Evolutionary conservation across 1,284 basidiomycete genomes (phyloP).

Genomic region (Pseudozyma pruni): DNA sequence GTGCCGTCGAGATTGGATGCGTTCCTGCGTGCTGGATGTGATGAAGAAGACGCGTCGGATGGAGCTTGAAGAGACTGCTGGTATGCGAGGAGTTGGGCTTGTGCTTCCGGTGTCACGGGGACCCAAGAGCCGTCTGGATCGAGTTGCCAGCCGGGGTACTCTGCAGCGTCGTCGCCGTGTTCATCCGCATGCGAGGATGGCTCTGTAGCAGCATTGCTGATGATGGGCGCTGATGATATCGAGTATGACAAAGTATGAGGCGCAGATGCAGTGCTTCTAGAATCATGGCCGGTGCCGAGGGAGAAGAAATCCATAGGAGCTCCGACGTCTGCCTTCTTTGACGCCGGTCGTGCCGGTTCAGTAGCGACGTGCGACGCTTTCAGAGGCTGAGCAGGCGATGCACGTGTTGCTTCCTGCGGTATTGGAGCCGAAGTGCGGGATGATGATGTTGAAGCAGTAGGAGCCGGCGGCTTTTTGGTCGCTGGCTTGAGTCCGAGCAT

Average conservation of each 20-base stretch:
- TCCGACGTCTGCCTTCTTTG: conserved; percentile 10
- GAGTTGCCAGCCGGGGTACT: conserved; percentile 62
- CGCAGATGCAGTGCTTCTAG: conserved; percentile 1
- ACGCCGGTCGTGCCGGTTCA: neutral
- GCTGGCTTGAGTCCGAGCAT: conserved; percentile 63
- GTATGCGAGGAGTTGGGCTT: conserved; percentile 51
- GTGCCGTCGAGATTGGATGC: conserved; percentile 41
- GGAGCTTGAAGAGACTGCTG: conserved; percentile 14
- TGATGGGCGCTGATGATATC: conserved; percentile 54
- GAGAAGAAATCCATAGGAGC: conserved; percentile 47
- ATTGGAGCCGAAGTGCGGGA: neutral
- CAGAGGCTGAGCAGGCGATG: too few relatives aligned
- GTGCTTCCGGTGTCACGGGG: conserved; percentile 65
- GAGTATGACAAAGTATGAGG: conserved; percentile 4
- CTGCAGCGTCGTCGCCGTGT: conserved; percentile 3
- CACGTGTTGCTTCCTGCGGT: too few relatives aligned
- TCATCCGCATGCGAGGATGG: neutral
- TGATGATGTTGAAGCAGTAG: neutral
- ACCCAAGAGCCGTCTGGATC: conserved; percentile 65
- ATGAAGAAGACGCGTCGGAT: neutral
- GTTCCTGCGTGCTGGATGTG: conserved; percentile 1
- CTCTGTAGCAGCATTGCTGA: conserved; percentile 14
- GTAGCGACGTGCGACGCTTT: neutral
- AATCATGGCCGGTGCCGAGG: conserved; percentile 6
- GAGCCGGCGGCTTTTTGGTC: conserved; percentile 10